Percentiles rank a stretch among this genome's conserved stretches.
Conservation (phyloP, 1,284 basidiomycete genomes). For the Heliocybe sulcata region DNA sequence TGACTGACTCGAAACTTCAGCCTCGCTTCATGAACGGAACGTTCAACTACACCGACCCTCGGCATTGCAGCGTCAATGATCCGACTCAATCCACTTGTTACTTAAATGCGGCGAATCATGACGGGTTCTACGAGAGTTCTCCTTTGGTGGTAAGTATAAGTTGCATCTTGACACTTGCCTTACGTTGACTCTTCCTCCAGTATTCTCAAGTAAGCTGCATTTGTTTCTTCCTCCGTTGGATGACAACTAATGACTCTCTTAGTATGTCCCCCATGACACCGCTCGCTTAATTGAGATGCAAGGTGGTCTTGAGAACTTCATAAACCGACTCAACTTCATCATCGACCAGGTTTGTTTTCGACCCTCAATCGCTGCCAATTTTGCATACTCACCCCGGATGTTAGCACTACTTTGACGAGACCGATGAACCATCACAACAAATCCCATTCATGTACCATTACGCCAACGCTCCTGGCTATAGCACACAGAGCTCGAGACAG, state of each 20-base stretch:
- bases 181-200: slow-evolving; percentile 16
- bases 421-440: slow-evolving; percentile 56
- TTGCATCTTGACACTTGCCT: background rate
- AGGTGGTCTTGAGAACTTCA: slow-evolving; percentile 47
- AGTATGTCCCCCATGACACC: slow-evolving; percentile 59
- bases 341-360: slow-evolving; percentile 31
- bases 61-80: slow-evolving; percentile 60
- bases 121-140: slow-evolving; percentile 62
- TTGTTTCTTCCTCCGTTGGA: background rate
- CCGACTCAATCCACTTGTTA: slow-evolving; percentile 51
- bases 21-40: slow-evolving; percentile 52
- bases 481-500: slow-evolving; percentile 47
- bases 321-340: slow-evolving; percentile 46
- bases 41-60: slow-evolving; percentile 58
- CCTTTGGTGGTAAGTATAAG: slow-evolving; percentile 44
- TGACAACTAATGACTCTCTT: background rate
- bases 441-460: slow-evolving; percentile 66
- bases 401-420: slow-evolving; percentile 44
- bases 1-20: slow-evolving; percentile 19
- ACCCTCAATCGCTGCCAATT: background rate
- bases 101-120: slow-evolving; percentile 45
- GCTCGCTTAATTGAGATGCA: slow-evolving; percentile 51
- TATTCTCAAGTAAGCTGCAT: slow-evolving; percentile 36
- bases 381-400: background rate
- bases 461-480: slow-evolving; percentile 46